Base-by-base conservation (phyloP, 805 yeast species). In the Lachancea nothofagi region DNA sequence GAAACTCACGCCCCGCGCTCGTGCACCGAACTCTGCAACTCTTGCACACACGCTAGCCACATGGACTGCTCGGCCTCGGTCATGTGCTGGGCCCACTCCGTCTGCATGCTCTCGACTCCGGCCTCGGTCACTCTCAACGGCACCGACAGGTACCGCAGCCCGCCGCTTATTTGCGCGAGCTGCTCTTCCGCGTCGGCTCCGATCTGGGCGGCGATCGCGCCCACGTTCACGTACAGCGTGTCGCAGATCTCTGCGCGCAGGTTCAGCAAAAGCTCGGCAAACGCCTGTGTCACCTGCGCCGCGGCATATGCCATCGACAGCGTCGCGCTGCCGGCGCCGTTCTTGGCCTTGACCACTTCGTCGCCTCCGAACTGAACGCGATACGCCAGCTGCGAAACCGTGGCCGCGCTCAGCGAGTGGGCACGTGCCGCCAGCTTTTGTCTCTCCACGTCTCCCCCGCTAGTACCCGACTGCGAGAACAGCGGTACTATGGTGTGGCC, bases 351-450 rank as follows among this genome's bases (percentile, higher is more conserved):
- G 48, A 89, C 97, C 34, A 89, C 95, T 66, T 90, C 97, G 62
- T 89, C 97, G 60, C 97, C 97, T 46, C 95, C 95, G 54, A 83
- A 88, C 70, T 89, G 97, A 51, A 89, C 89, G 67, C 97, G 78
- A 74, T 86, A 74, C 55, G 87, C 77, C 53, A 89, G 75, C 33
- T 21, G 37, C 26, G 21, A 20, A 12, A 27, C 33, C 24, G 23
- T 29, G n/a, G n/a, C 38, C 14, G 37, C 25, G 24, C 29, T 19
- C 6, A 38, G 33, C 17, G 38, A 23, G 35, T n/a, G 23, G 5
- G 29, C 41, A 13, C 33, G 14, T 10, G 12, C 36, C 21, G 13
- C 23, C 24, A 27, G 23, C 30, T 25, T 26, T 14, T 18, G n/a
- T 12, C 5, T 21, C 6, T 10, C 15, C 7, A 13, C 31, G 31